Evolutionary conservation across 169 alveolate species (phyloP), one percentile per base, ranked within the genome.

Genomic region (Plasmodium coatneyi): DNA sequence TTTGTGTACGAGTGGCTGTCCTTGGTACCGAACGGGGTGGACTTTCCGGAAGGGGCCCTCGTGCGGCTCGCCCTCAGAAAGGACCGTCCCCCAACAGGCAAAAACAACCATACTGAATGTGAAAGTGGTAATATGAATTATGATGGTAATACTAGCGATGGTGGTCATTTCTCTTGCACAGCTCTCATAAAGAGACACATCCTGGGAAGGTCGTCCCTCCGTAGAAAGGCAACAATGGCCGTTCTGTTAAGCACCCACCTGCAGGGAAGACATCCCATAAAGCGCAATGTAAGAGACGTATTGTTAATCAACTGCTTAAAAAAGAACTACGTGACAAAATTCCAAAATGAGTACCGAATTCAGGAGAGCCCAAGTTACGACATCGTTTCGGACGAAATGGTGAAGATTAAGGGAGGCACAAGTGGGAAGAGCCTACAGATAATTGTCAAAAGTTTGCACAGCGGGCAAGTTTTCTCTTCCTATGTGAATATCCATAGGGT

Each of bases 311-410:
- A 86, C 14, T 86, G 93, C 41, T 12, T 86, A 9, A 36, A 43
- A 9, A 28, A 32, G 0, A 74, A 49, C 25, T 78, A 86, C 71
- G 80, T 86, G 25, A 76, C 71, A n/a, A 34, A 12, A 12, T 86
- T 76, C 66, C 56, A 30, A 74, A 74, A 74, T 86, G 43, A 25
- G 25, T 86, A 86, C 46, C 30, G 30, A 46, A 86, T 86, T 39
- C 41, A 34, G 39, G 86, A 78, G 70, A 86, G 80, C 71, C 28
- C 54, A 74, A 56, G 66, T 7, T 86, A 86, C 66, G 93, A 86
- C n/a, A 86, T 86, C 39, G 41, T 76, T 34, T 34, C 84, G 22
- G 72, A 86, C 5, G 86, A 86, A 52, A 25, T 74, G 39, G 70
- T 86, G 16, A 46, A 41, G 30, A 32, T 86, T 46, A 86, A 76